Evolutionary conservation across 2,329 filamentous ascomycete species (phyloP).

Genomic region (Pseudocercospora fuligena): DNA sequence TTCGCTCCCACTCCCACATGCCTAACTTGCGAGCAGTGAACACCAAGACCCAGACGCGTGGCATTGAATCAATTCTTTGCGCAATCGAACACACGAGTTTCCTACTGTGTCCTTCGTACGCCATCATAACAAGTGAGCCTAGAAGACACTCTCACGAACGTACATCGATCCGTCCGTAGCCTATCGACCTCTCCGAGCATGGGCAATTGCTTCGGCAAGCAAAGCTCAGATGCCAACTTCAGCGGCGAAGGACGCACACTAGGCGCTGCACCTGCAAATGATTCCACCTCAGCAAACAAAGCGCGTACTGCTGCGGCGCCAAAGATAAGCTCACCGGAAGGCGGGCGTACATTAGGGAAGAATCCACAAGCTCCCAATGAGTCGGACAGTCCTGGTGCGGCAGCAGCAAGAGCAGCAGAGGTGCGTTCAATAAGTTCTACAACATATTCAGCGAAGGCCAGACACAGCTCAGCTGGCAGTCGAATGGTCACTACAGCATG

Average conservation of each 20-base stretch:
- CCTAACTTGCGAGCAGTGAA: no score
- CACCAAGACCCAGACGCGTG: background rate
- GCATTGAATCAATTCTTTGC: background rate
- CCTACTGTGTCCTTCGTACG: background rate
- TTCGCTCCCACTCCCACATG: no score
- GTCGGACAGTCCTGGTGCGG: conserved; percentile 65
- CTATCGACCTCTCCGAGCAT: conserved; percentile 54
- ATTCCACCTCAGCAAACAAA: conserved; percentile 47
- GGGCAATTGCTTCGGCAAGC: conserved; percentile 85
- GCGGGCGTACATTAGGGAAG: conserved; percentile 67
- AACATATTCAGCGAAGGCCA: background rate
- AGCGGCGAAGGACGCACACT: conserved; percentile 73
- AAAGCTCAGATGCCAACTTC: conserved; percentile 66
- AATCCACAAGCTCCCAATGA: conserved; percentile 39
- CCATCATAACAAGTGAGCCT: background rate
- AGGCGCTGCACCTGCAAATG: conserved; percentile 58
- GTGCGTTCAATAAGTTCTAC: conserved; percentile 55
- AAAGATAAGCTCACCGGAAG: conserved; percentile 51
- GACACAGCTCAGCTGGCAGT: background rate
- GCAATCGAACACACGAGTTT: background rate
- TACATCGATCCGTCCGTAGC: background rate
- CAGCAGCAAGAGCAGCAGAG: conserved; percentile 83
- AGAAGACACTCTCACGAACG: background rate
- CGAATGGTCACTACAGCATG: background rate
- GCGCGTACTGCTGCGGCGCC: conserved; percentile 48